Base-by-base conservation (phyloP, 176 grass and related monocot genomes). In the Hordeum marinum region DNA sequence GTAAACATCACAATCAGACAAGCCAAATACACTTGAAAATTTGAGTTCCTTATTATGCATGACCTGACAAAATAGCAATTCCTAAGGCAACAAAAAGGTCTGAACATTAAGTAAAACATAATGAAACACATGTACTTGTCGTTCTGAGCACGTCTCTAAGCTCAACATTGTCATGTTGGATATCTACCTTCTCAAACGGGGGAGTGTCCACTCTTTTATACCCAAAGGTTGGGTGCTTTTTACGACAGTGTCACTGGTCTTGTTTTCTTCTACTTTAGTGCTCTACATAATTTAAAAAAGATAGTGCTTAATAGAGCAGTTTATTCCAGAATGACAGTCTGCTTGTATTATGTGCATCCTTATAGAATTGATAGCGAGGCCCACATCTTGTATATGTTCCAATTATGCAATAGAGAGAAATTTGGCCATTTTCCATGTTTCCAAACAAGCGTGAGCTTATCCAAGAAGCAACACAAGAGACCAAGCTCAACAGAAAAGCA, bases 261-360 rank as follows among this genome's bases (percentile, higher is more conserved):
- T 86, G 7, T 83, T 62, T 86, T 89, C 69, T 43, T 85, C 88
- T 80, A 36, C 84, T 89, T 87, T 70, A 59, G 61, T 66, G 86
- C 87, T 89, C 93, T 98, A 80, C 64, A 88, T 36, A 75, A 79
- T 79, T 78, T 89, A 2, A 76, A 77, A 77, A 88, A 80, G 54
- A n/a, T 6, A 80, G 11, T 71, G 31, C 70, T 77, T 32, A 57
- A 57, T 15, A 63, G 52, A 79, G 17, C 41, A 27, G 11, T 9
- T 65, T 68, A 5, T 43, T 54, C 25, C 34, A 55, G 11, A 74
- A 31, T 74, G 71, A 29, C 11, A 32, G 2, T 45, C 15, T 79
- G 37, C 15, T 31, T 27, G 18, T 11, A 61, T 74, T 61, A 72
- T 50, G 73, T 81, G 26, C 35, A 81, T 13, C 60, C 78, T 41